Conservation (phyloP, 208 protist genomes). For the Herpetomonas samuelpessoai region DNA sequence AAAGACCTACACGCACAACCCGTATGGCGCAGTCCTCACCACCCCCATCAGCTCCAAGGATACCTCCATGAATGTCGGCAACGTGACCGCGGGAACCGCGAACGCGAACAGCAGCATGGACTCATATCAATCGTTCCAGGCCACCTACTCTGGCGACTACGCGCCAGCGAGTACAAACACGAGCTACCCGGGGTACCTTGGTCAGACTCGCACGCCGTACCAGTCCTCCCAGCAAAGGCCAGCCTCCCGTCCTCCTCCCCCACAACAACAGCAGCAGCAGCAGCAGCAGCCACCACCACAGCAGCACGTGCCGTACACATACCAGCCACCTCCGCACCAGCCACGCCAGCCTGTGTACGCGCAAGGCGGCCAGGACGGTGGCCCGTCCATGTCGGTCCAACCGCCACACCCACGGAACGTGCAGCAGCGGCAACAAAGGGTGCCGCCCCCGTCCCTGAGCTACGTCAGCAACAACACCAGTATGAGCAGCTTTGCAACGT, state of each 20-base stretch:
- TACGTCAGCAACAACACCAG: not conserved
- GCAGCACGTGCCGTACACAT: not conserved
- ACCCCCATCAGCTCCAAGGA: not conserved
- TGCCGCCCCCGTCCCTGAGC: too few relatives aligned
- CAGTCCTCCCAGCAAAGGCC: not conserved
- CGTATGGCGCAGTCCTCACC: conserved; percentile 44
- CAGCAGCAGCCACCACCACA: not conserved
- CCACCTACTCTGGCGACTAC: conserved; percentile 11
- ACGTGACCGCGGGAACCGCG: too few relatives aligned
- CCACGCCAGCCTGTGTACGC: not conserved
- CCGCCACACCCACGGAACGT: too few relatives aligned
- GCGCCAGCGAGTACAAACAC: not conserved
- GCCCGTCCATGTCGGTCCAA: too few relatives aligned
- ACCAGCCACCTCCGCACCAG: conserved; percentile 14
- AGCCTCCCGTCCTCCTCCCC: conserved; percentile 1
- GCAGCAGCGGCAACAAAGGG: too few relatives aligned
- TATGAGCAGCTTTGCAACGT: too few relatives aligned
- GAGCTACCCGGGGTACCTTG: not conserved
- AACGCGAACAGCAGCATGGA: conserved; percentile 25
- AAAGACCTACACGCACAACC: conserved; percentile 67
- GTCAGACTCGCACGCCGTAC: not conserved
- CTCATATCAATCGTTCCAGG: conserved; percentile 21
- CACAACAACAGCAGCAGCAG: conserved; percentile 1
- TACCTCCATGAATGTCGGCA: not conserved
- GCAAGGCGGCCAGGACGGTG: conserved; percentile 8